Conservation (phyloP, 192 early-diverging fungal species). For the Coemansia sp. region DNA sequence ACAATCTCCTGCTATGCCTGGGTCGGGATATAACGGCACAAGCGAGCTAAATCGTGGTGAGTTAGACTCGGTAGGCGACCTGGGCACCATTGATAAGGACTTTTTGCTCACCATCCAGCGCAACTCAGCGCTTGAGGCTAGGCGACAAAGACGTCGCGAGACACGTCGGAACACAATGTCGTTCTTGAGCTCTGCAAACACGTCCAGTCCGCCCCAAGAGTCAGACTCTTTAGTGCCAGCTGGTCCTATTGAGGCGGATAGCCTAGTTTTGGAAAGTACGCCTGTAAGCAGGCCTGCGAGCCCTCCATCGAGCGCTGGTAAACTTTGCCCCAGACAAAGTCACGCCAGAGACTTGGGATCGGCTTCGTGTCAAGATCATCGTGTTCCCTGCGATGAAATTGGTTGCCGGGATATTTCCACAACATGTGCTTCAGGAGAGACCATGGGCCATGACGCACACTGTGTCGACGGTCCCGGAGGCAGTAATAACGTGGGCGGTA, state of each 20-base stretch:
- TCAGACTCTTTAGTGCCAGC: neutral
- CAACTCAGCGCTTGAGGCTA: slow-evolving; percentile 50
- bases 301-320: neutral
- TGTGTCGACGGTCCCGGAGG: neutral
- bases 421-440: slow-evolving; percentile 11
- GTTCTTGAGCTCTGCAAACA: slow-evolving; percentile 22
- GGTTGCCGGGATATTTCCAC: slow-evolving; percentile 8
- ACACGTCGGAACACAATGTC: slow-evolving; percentile 53
- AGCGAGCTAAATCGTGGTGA: neutral
- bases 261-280: neutral
- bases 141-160: slow-evolving; percentile 50
- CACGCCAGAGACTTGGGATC: slow-evolving; percentile 12
- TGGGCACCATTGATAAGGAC: slow-evolving; percentile 48
- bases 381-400: slow-evolving; percentile 1
- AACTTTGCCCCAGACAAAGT: slow-evolving; percentile 9
- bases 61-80: slow-evolving; percentile 15
- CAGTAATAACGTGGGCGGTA: slow-evolving; percentile 18
- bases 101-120: slow-evolving; percentile 54
- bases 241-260: neutral
- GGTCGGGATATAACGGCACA: slow-evolving; percentile 2
- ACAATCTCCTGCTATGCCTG: neutral
- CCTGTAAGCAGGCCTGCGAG: neutral
- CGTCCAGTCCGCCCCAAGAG: neutral
- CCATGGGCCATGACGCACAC: slow-evolving; percentile 4
- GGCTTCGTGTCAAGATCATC: slow-evolving; percentile 16